Evolutionary conservation across 345 rosid genomes (phyloP), one percentile per base, ranked within the genome.

Genomic region (Citrus medica): DNA sequence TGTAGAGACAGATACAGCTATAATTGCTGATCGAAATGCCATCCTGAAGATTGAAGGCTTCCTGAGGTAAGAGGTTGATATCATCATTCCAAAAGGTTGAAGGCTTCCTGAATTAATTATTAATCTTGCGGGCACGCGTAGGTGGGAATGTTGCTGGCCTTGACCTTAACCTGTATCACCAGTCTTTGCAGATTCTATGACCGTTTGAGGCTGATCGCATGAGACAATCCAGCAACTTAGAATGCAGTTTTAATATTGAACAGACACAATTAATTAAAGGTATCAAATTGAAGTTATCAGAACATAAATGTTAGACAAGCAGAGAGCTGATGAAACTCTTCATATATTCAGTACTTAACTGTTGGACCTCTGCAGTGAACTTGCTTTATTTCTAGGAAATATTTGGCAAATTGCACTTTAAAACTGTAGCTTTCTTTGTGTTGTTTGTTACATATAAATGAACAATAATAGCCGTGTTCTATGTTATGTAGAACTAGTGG

Each of bases 71-170:
- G 51, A 12, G 51, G 51, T 46, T 46, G 51, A 46, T 25, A 5
- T n/a, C n/a, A 16, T 0, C 19, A 30, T 69, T n/a, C 67, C 16
- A 58, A 10, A 58, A 7, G 33, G 55, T 37, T 73, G 76, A 60
- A 73, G 35, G 27, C 42, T 65, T 73, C 56, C 73, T 28, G 32
- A 9, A 28, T 51, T n/a, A 13, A 19, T 7, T 9, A 28, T 35
- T 30, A n/a, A 75, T 90, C 51, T 83, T 92, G 86, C 89, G 69
- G 85, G 97, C 95, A 53, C 90, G 98, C 25, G 92, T 88, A 16
- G 97, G 95, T 55, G 87, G 97, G 83, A 92, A 89, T 77, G 95
- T 90, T 28, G 97, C 91, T 24, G 98, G 98, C 74, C 86, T 90
- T 25, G 97, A 93, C 77, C 88, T 95, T 32, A 82, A 85, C 71